Percentiles rank a stretch among this genome's conserved stretches.
phyloP scores from a whole-genome alignment of 176 grass and related monocot species.

The Triticum urartu region DNA sequence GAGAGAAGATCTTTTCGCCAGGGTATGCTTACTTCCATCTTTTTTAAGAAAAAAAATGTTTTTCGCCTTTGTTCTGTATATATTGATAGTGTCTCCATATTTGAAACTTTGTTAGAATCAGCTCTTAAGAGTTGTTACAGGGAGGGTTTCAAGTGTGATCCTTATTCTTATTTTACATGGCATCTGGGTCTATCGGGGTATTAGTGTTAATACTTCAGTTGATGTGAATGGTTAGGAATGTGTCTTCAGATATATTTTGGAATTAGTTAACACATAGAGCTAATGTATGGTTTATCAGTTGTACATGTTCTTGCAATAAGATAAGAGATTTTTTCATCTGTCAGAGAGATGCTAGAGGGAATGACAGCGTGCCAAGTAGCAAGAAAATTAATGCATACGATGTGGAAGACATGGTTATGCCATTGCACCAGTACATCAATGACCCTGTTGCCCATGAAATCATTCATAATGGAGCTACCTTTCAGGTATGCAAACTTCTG shows the following conservation, averaged over 20 bases:
- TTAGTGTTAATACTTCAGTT: conserved; percentile 11
- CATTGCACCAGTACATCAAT: conserved; percentile 82
- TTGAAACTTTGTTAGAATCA: neutral
- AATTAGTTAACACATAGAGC: neutral
- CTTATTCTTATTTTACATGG: neutral
- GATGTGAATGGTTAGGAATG: neutral
- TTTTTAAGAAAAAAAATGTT: neutral
- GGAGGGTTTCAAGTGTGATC: neutral
- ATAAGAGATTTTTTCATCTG: conserved; percentile 20
- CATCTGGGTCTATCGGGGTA: neutral
- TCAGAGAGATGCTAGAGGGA: conserved; percentile 69
- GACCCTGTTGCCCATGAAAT: conserved; percentile 90
- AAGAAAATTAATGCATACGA: conserved; percentile 65
- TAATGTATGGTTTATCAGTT: neutral
- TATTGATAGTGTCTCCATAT: neutral
- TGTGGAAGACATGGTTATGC: conserved; percentile 91
- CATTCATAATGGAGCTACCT: conserved; percentile 94
- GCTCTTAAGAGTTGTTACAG: neutral
- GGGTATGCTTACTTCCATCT: conserved; percentile 52
- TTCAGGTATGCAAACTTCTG: conserved; percentile 63
- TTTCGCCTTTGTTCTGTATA: neutral
- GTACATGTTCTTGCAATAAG: conserved; percentile 14
- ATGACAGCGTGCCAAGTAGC: conserved; percentile 41
- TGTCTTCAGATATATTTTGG: neutral
- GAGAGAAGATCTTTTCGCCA: conserved; percentile 82